A percentile compares a stretch with the other conserved stretches of the same genome.
Evolutionary conservation across 2,329 filamentous ascomycete genomes (phyloP).

Genomic region (Colletotrichum paranaense): DNA sequence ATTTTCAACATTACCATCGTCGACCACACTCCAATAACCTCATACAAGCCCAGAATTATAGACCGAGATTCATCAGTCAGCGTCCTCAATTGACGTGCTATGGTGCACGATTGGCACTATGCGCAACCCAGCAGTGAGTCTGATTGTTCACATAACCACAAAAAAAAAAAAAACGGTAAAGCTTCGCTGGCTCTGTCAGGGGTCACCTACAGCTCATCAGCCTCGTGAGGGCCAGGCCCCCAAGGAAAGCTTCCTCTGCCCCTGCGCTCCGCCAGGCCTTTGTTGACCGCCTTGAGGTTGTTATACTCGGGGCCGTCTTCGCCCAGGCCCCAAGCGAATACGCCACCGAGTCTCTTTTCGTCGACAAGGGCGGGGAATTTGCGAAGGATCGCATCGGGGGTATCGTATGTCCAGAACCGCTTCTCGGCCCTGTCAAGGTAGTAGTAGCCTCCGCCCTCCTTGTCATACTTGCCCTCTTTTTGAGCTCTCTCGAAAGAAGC

Average conservation of each 20-base stretch:
- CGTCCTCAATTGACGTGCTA: not conserved
- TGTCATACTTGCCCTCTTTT: slow-evolving; percentile 65
- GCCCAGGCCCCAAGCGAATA: slow-evolving; percentile 81
- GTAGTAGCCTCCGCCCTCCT: slow-evolving; percentile 71
- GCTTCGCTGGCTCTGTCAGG: slow-evolving; percentile 14
- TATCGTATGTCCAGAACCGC: slow-evolving; percentile 82
- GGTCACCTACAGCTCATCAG: slow-evolving; percentile 34
- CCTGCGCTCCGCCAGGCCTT: slow-evolving; percentile 38
- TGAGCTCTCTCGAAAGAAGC: slow-evolving; percentile 69
- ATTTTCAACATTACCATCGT: not conserved
- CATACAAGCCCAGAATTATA: not conserved
- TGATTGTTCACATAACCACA: slow-evolving; percentile 9
- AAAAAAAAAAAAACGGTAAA: not conserved
- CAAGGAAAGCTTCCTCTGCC: not conserved
- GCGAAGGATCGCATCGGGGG: slow-evolving; percentile 64
- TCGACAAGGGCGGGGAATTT: slow-evolving; percentile 73
- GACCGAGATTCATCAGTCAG: not conserved
- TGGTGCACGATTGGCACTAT: slow-evolving; percentile 16
- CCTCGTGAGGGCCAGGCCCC: slow-evolving; percentile 15
- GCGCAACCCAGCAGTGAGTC: slow-evolving; percentile 27
- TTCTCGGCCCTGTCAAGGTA: slow-evolving; percentile 71
- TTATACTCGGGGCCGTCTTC: slow-evolving; percentile 67
- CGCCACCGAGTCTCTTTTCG: slow-evolving; percentile 70
- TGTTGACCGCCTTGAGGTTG: slow-evolving; percentile 50
- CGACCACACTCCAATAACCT: not conserved